A percentile compares a stretch with the other conserved stretches of the same genome.
Conservation (phyloP, 2,329 filamentous ascomycete species). For the Aspergillus sp. region DNA sequence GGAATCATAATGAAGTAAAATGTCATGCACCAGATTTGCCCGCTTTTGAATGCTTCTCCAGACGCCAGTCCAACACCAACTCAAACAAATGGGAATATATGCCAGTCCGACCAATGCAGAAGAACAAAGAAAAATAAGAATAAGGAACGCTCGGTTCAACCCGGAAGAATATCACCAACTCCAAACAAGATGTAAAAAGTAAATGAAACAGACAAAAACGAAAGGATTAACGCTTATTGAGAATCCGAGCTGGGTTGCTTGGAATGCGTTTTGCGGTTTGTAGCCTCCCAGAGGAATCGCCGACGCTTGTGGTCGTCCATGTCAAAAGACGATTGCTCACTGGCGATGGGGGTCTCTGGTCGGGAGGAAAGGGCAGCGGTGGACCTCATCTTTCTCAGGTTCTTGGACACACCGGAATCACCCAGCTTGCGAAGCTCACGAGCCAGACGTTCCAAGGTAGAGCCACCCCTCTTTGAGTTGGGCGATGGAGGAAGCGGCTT, state of each 20-base stretch:
- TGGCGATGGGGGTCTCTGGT: slow-evolving; percentile 27
- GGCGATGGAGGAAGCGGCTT: slow-evolving; percentile 38
- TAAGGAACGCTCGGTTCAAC: not conserved
- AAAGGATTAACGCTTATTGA: slow-evolving; percentile 4
- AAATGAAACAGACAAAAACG: slow-evolving; percentile 1
- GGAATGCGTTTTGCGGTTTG: slow-evolving; percentile 27
- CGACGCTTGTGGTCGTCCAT: slow-evolving; percentile 44
- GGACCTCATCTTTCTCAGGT: slow-evolving; percentile 45
- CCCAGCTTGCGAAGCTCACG: slow-evolving; percentile 49
- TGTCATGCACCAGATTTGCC: slow-evolving; percentile 2
- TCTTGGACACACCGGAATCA: slow-evolving; percentile 19
- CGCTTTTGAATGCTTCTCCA: slow-evolving; percentile 4
- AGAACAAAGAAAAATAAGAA: slow-evolving; percentile 2
- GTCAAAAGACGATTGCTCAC: slow-evolving; percentile 39
- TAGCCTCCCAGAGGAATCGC: slow-evolving; percentile 44
- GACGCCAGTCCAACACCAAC: slow-evolving; percentile 8
- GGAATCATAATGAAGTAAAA: slow-evolving; percentile 3
- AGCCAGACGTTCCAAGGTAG: slow-evolving; percentile 54
- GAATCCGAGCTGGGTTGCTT: slow-evolving; percentile 16
- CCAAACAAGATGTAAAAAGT: not conserved
- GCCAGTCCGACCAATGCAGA: slow-evolving; percentile 1
- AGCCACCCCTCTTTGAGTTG: slow-evolving; percentile 31
- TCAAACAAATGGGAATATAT: slow-evolving; percentile 1
- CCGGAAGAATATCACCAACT: not conserved
- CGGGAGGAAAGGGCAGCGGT: slow-evolving; percentile 46